phyloP scores from a whole-genome alignment of 371 early-diverging fungal genomes.

The Mucor velutinosus region DNA sequence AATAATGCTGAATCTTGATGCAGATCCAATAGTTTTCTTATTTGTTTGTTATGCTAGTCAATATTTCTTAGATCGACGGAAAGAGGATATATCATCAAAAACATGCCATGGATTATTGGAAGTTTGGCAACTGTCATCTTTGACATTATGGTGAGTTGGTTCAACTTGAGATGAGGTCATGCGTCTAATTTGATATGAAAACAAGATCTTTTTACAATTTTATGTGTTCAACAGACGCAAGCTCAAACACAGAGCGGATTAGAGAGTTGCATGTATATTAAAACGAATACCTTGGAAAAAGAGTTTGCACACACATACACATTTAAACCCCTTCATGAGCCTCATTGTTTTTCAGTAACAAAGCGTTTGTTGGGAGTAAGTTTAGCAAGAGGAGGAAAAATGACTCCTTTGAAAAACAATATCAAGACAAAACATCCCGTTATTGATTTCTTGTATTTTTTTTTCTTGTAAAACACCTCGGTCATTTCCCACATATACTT shows the following conservation, averaged over 20 bases:
- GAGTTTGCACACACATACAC: background rate
- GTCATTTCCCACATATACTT: background rate
- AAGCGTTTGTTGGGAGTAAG: background rate
- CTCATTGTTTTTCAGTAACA: background rate
- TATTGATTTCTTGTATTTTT: background rate
- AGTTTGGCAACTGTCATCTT: constrained; percentile 52
- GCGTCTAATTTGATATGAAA: background rate
- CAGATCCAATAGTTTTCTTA: background rate
- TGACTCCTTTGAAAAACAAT: background rate
- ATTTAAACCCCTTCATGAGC: background rate
- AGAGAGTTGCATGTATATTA: background rate
- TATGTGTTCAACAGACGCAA: constrained; percentile 16
- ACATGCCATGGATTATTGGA: constrained; percentile 64
- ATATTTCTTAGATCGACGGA: constrained; percentile 57
- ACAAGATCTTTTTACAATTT: constrained; percentile 25
- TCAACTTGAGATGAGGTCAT: background rate
- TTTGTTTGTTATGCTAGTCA: constrained; percentile 23
- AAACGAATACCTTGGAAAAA: background rate
- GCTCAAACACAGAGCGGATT: constrained; percentile 18
- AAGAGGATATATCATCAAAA: constrained; percentile 42
- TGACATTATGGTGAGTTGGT: constrained; percentile 43
- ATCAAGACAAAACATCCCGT: background rate
- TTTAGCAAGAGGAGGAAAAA: background rate
- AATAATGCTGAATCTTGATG: constrained; percentile 1
- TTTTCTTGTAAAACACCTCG: background rate